These are phyloP conservation scores for Parastagonospora avenae DNA, from an alignment of 2,329 filamentous ascomycete species.

Conservation along the genomic window DNA sequence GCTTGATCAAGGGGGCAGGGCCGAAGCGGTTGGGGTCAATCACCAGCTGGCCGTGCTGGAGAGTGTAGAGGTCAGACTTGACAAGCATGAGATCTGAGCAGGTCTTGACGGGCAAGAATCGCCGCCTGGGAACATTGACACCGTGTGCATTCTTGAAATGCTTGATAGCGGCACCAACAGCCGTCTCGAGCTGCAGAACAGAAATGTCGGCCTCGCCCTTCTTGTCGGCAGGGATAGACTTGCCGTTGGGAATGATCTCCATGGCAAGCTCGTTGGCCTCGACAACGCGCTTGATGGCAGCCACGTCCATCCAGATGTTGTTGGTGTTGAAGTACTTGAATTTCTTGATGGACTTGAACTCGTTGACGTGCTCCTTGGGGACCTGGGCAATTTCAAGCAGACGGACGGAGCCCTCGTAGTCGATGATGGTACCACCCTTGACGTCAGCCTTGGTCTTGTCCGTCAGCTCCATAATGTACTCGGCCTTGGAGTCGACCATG, in stretches of 20 bases:
- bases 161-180: constrained; percentile 96
- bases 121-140: constrained; percentile 96
- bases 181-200: constrained; percentile 97
- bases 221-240: constrained; percentile 98
- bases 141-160: constrained; percentile 99
- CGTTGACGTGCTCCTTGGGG: constrained; percentile 99
- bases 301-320: constrained; percentile 99
- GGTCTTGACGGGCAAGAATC: constrained; percentile 99
- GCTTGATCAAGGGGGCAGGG: constrained; percentile 96
- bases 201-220: constrained; percentile 99
- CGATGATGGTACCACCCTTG: constrained; percentile 99
- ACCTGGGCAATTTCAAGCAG: constrained; percentile 99
- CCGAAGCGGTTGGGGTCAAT: constrained; percentile 97
- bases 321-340: constrained; percentile 99
- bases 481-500: constrained; percentile 96
- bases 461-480: constrained; percentile 99
- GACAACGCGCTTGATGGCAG: constrained; percentile 97
- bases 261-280: constrained; percentile 98
- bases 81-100: constrained; percentile 99
- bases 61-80: constrained; percentile 98
- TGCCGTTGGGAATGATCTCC: constrained; percentile 99
- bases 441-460: constrained; percentile 99
- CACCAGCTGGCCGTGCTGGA: constrained; percentile 97
- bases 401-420: constrained; percentile 96
- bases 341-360: constrained; percentile 99